These are phyloP conservation scores for Coniella lustricola DNA, from an alignment of 2,329 filamentous ascomycete species.

Conservation along the genomic window DNA sequence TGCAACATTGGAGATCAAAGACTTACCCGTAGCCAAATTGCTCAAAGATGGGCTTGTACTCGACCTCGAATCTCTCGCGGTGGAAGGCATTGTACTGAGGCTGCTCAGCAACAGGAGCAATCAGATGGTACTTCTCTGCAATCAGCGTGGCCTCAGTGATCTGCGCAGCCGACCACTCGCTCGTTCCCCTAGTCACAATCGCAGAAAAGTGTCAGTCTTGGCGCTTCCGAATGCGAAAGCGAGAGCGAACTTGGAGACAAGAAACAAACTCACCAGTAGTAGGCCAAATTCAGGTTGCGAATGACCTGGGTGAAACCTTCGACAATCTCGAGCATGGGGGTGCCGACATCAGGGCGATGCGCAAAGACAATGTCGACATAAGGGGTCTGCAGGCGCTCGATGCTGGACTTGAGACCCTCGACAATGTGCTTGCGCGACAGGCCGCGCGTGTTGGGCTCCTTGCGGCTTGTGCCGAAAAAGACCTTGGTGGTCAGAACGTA, in stretches of 20 bases:
- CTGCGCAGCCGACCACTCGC: constrained; percentile 52
- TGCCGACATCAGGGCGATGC: constrained; percentile 50
- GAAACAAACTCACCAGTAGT: constrained; percentile 41
- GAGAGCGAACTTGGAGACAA: background rate
- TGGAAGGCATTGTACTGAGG: constrained; percentile 58
- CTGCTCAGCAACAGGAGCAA: constrained; percentile 40
- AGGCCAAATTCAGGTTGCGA: constrained; percentile 49
- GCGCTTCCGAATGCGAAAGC: constrained; percentile 23
- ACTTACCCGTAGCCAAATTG: constrained; percentile 42
- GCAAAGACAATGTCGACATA: constrained; percentile 62
- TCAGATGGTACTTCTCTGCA: constrained; percentile 50
- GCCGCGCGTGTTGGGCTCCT: constrained; percentile 50
- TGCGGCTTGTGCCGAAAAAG: constrained; percentile 44
- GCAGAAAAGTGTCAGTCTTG: too few species aligned
- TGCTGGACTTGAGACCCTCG: constrained; percentile 50
- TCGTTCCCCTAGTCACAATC: constrained; percentile 32
- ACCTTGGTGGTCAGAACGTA: constrained; percentile 47
- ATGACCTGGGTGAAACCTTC: constrained; percentile 42
- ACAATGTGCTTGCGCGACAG: constrained; percentile 45
- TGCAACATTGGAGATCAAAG: too few species aligned
- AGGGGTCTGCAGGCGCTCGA: constrained; percentile 53
- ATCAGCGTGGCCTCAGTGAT: constrained; percentile 51
- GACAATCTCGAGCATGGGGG: constrained; percentile 58
- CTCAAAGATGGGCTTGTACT: constrained; percentile 50
- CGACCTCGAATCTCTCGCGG: constrained; percentile 53